Evolutionary conservation across 768 basidiomycete genomes (phyloP).

Genomic region (Pleurotus eryngii): DNA sequence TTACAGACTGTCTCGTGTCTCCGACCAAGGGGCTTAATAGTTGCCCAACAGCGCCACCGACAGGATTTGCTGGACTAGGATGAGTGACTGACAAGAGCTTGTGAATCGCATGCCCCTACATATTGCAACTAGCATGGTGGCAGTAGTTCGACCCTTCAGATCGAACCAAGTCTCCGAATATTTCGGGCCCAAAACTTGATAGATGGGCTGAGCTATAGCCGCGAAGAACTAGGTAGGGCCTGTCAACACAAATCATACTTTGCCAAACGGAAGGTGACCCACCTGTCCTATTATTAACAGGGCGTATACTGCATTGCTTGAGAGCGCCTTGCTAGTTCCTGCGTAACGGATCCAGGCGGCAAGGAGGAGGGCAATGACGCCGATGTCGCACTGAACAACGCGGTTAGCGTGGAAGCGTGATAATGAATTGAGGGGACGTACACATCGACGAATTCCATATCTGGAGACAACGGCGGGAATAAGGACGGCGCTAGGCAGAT

Average conservation of each 20-base stretch:
- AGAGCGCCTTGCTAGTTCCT: constrained; percentile 56
- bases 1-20: constrained; percentile 54
- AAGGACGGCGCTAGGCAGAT: constrained; percentile 57
- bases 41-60: constrained; percentile 74
- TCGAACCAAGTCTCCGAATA: constrained; percentile 88
- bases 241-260: background rate
- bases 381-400: constrained; percentile 57
- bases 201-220: constrained; percentile 66
- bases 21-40: constrained; percentile 64
- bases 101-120: constrained; percentile 25
- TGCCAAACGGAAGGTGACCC: constrained; percentile 1
- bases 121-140: constrained; percentile 59
- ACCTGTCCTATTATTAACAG: constrained; percentile 75
- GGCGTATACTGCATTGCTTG: constrained; percentile 51
- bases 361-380: constrained; percentile 47
- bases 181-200: constrained; percentile 74
- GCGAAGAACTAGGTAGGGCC: constrained; percentile 53
- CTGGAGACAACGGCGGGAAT: constrained; percentile 55
- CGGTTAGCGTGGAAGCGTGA: background rate
- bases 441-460: constrained; percentile 62
- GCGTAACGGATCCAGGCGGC: constrained; percentile 79
- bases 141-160: constrained; percentile 70
- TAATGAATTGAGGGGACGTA: constrained; percentile 31
- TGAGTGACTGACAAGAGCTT: constrained; percentile 1
- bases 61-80: constrained; percentile 56